These are phyloP conservation scores for Ciborinia camelliae DNA, from an alignment of 2,329 filamentous ascomycete species.

Conservation along the genomic window DNA sequence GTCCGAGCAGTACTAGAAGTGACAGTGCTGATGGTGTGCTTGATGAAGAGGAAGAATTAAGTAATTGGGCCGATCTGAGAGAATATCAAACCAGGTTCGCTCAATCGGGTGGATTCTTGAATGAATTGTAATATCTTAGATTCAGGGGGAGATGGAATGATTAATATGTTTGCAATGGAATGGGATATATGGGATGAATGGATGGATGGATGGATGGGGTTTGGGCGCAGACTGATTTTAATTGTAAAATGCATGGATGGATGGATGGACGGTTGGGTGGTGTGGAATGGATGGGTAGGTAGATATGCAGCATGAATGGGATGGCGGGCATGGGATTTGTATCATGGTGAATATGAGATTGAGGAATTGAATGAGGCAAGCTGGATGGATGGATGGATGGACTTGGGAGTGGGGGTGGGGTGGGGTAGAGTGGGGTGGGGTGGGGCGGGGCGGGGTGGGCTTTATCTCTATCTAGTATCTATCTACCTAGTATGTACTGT, in stretches of 20 bases:
- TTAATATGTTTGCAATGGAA: constrained; percentile 5
- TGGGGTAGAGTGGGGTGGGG: no score
- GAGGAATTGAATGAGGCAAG: background rate
- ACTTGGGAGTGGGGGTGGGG: no score
- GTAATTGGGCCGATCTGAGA: constrained; percentile 73
- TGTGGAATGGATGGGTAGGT: background rate
- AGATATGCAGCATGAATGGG: background rate
- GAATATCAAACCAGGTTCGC: constrained; percentile 74
- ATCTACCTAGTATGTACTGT: no score
- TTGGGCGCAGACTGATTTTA: background rate
- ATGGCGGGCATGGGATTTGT: background rate
- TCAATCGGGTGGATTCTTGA: constrained; percentile 55
- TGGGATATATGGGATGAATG: background rate
- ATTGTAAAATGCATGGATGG: constrained; percentile 3
- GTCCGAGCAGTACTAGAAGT: constrained; percentile 43
- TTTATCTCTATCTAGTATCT: no score
- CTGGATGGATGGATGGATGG: background rate
- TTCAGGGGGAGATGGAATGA: background rate
- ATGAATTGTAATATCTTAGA: constrained; percentile 12
- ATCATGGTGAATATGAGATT: background rate
- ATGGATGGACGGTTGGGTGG: background rate
- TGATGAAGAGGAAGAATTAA: constrained; percentile 72
- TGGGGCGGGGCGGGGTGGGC: no score
- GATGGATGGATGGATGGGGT: background rate
- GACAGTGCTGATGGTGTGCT: constrained; percentile 43